Conservation (phyloP, 768 basidiomycete species). For the Antrodiella citrinella region DNA sequence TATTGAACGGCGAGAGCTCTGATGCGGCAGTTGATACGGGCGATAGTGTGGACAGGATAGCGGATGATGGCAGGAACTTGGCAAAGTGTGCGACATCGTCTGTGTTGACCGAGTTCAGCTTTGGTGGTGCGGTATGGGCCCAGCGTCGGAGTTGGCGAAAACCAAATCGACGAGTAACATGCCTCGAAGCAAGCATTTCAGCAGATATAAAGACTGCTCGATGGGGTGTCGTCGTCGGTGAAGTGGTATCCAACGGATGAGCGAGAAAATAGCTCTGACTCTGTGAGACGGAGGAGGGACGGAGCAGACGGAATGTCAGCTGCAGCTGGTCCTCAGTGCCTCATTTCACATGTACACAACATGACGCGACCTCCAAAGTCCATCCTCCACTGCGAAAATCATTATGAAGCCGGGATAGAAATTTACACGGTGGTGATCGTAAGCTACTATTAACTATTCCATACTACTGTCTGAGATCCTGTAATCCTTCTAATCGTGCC, state of each 20-base stretch:
- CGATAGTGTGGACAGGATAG: constrained; percentile 62
- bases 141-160: constrained; percentile 11
- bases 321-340: too few species aligned
- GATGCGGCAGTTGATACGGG: constrained; percentile 38
- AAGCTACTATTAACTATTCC: not conserved
- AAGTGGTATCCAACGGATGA: not conserved
- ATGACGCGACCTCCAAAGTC: too few species aligned
- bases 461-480: not conserved
- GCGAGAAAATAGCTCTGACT: too few species aligned
- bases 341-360: too few species aligned
- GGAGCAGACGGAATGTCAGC: too few species aligned
- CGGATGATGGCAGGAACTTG: constrained; percentile 50
- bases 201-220: not conserved
- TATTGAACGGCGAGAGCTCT: constrained; percentile 75
- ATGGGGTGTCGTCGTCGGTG: not conserved
- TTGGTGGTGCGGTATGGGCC: constrained; percentile 16
- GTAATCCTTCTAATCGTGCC: not conserved
- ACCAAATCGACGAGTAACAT: constrained; percentile 12
- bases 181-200: constrained; percentile 11
- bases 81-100: constrained; percentile 62
- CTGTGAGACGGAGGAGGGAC: too few species aligned
- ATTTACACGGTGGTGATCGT: too few species aligned
- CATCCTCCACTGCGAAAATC: too few species aligned
- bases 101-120: constrained; percentile 35
- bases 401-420: too few species aligned